Base-by-base conservation (phyloP, 73 alveolate genomes). In the Durusdinium trenchii region DNA sequence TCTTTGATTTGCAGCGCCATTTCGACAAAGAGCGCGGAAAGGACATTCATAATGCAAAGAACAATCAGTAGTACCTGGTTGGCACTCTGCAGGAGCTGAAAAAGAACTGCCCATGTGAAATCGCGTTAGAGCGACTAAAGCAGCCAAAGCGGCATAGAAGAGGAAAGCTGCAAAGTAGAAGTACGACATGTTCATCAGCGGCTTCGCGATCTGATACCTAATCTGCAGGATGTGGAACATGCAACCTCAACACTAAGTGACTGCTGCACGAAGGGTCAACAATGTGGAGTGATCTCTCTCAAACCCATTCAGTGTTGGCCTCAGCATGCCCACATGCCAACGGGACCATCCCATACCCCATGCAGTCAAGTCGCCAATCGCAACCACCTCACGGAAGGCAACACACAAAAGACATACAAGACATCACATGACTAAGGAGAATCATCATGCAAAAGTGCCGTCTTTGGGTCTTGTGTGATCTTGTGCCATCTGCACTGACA, bases 131-230 rank as follows among this genome's bases (percentile, higher is more conserved):
- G 35, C 32, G 38, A 61, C 38, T n/a, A 30, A 61, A 61, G 38
- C 76, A 62, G 76, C 35, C 76, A 18, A 32, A 60, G 60, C 54
- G 23, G 86, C 96, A 26, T 89, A 89, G 73, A 61, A 89, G 28
- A 89, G 23, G 71, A 89, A 89, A 54, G 96, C 96, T 0, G 86
- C 28, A 47, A 89, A 89, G 96, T 89, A 89, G 32, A 64, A 4
- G 86, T 89, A 89, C 75, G 81, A 62, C 86, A 89, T 64, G 86
- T 89, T 89, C 96, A 89, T 62, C 38, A 89, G 71, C 3, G 96
- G 96, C 86, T 89, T 89, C 86, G 96, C 96, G 54, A 89, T 89
- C 96, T 89, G 96, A 36, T 89, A 89, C 96, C 96, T 89, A 1
- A 40, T 6, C 20, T 6, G 5, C 54, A 23, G 76, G 52, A 60